phyloP scores from a whole-genome alignment of 805 yeast genomes.

The Sugiyamaella smithiae region DNA sequence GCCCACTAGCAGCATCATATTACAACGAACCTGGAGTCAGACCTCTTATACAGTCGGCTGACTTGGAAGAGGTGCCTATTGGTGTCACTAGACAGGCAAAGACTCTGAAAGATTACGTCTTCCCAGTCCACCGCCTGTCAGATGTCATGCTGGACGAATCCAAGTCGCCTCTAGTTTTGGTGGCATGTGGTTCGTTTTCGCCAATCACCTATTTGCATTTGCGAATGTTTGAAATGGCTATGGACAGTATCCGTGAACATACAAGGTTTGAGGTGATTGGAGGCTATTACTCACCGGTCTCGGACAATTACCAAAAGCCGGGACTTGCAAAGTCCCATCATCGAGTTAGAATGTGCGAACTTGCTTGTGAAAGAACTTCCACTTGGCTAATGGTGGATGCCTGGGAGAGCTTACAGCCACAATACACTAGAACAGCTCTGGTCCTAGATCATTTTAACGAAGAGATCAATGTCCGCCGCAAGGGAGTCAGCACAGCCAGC shows the following conservation, averaged over 20 bases:
- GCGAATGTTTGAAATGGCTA: conserved; percentile 98
- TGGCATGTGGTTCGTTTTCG: conserved; percentile 96
- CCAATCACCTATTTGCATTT: conserved; percentile 93
- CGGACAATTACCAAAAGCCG: conserved; percentile 85
- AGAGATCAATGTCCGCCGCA: conserved; percentile 85
- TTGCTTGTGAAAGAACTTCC: conserved; percentile 95
- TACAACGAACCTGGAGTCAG: conserved; percentile 18
- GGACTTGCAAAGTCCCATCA: conserved; percentile 88
- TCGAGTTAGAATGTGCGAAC: conserved; percentile 95
- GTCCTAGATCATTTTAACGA: conserved; percentile 96
- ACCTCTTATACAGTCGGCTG: conserved; percentile 66
- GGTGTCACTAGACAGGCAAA: conserved; percentile 89
- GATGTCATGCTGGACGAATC: conserved; percentile 64
- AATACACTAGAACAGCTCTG: conserved; percentile 89
- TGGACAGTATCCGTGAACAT: conserved; percentile 86
- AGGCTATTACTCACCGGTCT: conserved; percentile 92
- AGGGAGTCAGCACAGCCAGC: conserved; percentile 61
- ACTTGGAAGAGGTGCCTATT: conserved; percentile 94
- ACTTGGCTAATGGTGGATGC: conserved; percentile 99
- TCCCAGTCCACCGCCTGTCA: conserved; percentile 85
- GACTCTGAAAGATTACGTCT: conserved; percentile 60
- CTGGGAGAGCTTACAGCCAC: conserved; percentile 93
- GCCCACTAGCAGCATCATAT: conserved; percentile 14
- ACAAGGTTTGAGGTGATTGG: conserved; percentile 95
- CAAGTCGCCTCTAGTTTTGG: conserved; percentile 87